These are phyloP conservation scores for Geotrichum australiense DNA, from an alignment of 1,139 yeast species.

Conservation along the genomic window DNA sequence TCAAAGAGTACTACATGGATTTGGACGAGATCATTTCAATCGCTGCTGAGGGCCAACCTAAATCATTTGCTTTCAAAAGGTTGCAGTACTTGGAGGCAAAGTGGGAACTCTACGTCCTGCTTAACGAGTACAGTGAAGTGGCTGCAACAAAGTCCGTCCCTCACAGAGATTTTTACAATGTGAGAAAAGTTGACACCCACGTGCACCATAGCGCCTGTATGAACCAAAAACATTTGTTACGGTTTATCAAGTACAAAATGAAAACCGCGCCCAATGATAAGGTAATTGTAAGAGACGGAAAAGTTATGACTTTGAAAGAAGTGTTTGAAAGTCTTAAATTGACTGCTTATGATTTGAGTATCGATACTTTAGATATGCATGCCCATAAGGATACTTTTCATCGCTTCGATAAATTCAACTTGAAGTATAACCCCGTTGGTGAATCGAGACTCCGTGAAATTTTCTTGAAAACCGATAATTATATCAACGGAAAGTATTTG, in stretches of 20 bases:
- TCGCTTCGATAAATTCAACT: conserved; percentile 92
- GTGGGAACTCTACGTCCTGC: conserved; percentile 83
- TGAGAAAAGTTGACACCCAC: conserved; percentile 97
- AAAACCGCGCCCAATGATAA: conserved; percentile 76
- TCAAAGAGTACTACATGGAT: conserved; percentile 79
- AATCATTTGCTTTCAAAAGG: conserved; percentile 91
- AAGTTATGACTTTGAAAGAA: conserved; percentile 74
- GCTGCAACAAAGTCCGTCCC: conserved; percentile 79
- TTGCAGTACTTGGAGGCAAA: conserved; percentile 91
- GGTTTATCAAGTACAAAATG: conserved; percentile 89
- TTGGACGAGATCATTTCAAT: conserved; percentile 61
- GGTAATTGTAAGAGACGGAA: conserved; percentile 90
- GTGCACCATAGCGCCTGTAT: conserved; percentile 98
- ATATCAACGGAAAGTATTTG: conserved; percentile 75
- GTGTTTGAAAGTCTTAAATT: conserved; percentile 86
- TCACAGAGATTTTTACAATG: conserved; percentile 96
- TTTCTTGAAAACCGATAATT: conserved; percentile 91
- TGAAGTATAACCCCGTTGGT: conserved; percentile 96
- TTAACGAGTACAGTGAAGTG: conserved; percentile 89
- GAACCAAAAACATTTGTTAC: conserved; percentile 93
- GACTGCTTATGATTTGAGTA: conserved; percentile 89
- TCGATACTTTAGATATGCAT: conserved; percentile 98
- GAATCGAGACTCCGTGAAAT: conserved; percentile 95
- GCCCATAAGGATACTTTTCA: conserved; percentile 98
- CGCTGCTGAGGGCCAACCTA: conserved; percentile 94